Conservation (phyloP, 805 yeast species). For the Lipomyces anomalus region DNA sequence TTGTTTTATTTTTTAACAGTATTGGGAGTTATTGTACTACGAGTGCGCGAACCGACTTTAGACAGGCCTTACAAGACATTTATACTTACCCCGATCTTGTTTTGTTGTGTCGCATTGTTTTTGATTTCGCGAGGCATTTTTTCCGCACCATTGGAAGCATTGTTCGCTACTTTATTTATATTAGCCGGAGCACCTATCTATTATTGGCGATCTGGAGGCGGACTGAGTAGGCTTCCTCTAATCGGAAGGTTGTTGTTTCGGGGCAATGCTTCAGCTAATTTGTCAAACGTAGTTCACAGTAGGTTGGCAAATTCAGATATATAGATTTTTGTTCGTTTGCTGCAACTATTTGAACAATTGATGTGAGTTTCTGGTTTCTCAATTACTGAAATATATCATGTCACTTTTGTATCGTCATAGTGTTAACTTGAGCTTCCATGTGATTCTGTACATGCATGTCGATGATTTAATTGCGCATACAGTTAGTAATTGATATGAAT, state of each 20-base stretch:
- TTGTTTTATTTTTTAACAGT: slow-evolving; percentile 31
- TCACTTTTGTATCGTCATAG: no score
- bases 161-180: slow-evolving; percentile 30
- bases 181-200: slow-evolving; percentile 32
- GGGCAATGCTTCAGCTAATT: no score
- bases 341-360: no score
- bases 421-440: no score
- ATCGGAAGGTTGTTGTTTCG: slow-evolving; percentile 11
- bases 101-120: slow-evolving; percentile 37
- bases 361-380: no score
- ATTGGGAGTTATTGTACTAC: slow-evolving; percentile 34
- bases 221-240: slow-evolving; percentile 11
- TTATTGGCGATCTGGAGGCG: slow-evolving; percentile 22
- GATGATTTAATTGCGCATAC: no score
- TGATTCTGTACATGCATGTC: no score
- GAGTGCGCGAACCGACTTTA: slow-evolving; percentile 34
- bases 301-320: no score
- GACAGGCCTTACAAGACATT: slow-evolving; percentile 37
- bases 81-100: slow-evolving; percentile 35
- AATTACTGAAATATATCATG: no score
- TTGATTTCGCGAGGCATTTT: slow-evolving; percentile 33
- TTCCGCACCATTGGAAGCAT: slow-evolving; percentile 33
- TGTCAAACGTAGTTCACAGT: no score
- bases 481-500: no score
- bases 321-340: no score